Base-by-base conservation (phyloP, 2,329 filamentous ascomycete genomes). In the Orbilia oligospora region DNA sequence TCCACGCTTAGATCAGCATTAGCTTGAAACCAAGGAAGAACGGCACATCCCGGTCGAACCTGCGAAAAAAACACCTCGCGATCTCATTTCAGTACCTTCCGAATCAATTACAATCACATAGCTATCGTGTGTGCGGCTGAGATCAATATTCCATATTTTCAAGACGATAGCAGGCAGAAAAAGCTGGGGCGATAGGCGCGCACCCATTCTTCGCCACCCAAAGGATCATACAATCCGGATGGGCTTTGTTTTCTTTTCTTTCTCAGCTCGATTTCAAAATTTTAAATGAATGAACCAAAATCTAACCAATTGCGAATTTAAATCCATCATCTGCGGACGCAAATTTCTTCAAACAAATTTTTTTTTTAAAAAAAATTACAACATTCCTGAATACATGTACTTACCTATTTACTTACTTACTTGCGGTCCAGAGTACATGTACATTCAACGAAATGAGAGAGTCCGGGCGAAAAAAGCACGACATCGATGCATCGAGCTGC, bases 81-180 rank as follows among this genome's bases (percentile, higher is more conserved):
- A 61, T 61, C 36, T 49, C 44, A 53, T 61, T 61, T 61, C 33
- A 44, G 24, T 10, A 44, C 56, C 56, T 61, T 58, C 53, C 56
- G 56, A 44, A 61, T 44, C 36, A 12, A 61, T 36, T 20, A 61
- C 4, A n/a, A 20, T 2, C 53, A 12, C 36, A 10, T 9, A 38
- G 2, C n/a, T 38, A 9, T 27, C 36, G 30, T 9, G n/a, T n/a
- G 22, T 61, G 56, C 56, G 56, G 56, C 56, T 61, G 56, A 61
- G 56, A 58, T 20, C 27, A 14, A 3, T 4, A 1, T 51, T 16
- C 22, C 44, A 46, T 6, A 44, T 46, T 20, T 16, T 20, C 9
- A 46, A 20, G 9, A 20, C 18, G 14, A 41, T 41, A n/a, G 14
- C 2, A 41, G 12, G 12, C 2, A 41, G 12, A 16, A 2, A 41